Conservation (phyloP, 2,329 filamentous ascomycete genomes). For the Paraphoma chrysanthemicola region DNA sequence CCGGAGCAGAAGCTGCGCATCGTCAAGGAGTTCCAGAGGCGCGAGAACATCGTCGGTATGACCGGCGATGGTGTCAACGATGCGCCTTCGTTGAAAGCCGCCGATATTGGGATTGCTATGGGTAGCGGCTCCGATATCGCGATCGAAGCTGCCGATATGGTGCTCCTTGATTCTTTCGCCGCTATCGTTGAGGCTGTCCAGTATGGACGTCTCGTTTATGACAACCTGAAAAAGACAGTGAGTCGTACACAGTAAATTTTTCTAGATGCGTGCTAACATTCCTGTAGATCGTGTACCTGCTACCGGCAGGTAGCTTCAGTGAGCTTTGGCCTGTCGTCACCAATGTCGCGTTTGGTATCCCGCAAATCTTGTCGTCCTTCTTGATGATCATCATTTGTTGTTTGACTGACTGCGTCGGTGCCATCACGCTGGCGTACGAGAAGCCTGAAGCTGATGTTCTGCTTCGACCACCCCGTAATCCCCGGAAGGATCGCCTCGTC, state of each 20-base stretch:
- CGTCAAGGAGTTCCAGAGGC: conserved; percentile 74
- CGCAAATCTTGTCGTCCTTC: conserved; percentile 75
- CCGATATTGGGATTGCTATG: conserved; percentile 67
- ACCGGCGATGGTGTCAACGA: conserved; percentile 59
- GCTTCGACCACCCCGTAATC: conserved; percentile 70
- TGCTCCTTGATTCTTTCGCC: conserved; percentile 71
- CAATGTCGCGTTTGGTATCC: conserved; percentile 74
- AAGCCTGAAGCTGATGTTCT: conserved; percentile 78
- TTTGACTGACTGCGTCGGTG: conserved; percentile 72
- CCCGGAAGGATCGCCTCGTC: conserved; percentile 74
- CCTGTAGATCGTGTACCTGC: conserved; percentile 67
- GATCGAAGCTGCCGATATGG: conserved; percentile 69
- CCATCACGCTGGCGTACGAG: conserved; percentile 78
- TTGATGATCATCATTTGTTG: conserved; percentile 69
- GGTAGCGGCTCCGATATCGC: conserved; percentile 66
- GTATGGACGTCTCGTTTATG: conserved; percentile 78
- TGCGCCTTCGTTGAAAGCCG: conserved; percentile 63
- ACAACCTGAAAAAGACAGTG: conserved; percentile 76
- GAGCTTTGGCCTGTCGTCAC: conserved; percentile 79
- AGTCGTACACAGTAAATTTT: background rate
- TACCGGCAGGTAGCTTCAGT: conserved; percentile 75
- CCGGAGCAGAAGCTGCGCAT: conserved; percentile 82
- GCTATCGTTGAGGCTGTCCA: conserved; percentile 75
- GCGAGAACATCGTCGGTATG: conserved; percentile 63
- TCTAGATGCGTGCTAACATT: background rate